phyloP scores from a whole-genome alignment of 73 alveolate genomes.

The Paramecium biaurelia region DNA sequence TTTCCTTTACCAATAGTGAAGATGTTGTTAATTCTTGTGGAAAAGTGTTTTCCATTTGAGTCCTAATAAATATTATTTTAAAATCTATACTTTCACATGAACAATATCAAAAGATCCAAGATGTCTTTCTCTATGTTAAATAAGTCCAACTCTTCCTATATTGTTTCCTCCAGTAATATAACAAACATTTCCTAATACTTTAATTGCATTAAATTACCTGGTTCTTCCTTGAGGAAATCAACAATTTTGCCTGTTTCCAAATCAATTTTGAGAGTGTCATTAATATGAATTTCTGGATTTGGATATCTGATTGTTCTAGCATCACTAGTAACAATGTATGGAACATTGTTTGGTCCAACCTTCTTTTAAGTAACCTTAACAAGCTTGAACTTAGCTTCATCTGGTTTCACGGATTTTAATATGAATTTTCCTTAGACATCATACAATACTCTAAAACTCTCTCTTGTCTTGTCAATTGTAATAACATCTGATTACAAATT shows the following conservation, averaged over 20 bases:
- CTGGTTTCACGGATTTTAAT: constrained; percentile 62
- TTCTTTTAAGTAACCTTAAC: constrained; percentile 93
- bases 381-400: constrained; percentile 85
- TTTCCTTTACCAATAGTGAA: constrained; percentile 95
- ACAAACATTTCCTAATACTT: constrained; percentile 71
- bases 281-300: constrained; percentile 93
- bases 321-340: constrained; percentile 96
- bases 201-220: neutral
- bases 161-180: constrained; percentile 86
- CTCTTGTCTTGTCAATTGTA: constrained; percentile 84
- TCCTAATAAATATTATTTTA: constrained; percentile 63
- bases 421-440: constrained; percentile 97
- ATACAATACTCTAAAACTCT: constrained; percentile 93
- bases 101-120: constrained; percentile 95
- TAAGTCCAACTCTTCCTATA: constrained; percentile 95
- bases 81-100: constrained; percentile 66
- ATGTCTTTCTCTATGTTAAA: constrained; percentile 94
- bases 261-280: constrained; percentile 87
- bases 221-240: constrained; percentile 87
- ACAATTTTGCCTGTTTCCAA: constrained; percentile 75
- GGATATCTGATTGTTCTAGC: constrained; percentile 99
- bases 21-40: constrained; percentile 94
- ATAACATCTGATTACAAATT: constrained; percentile 82
- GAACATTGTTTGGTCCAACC: constrained; percentile 96
- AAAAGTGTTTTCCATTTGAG: constrained; percentile 90